A percentile compares a stretch with the other conserved stretches of the same genome.
phyloP scores from a whole-genome alignment of 495 filamentous ascomycete genomes.

The Neurospora sp. region DNA sequence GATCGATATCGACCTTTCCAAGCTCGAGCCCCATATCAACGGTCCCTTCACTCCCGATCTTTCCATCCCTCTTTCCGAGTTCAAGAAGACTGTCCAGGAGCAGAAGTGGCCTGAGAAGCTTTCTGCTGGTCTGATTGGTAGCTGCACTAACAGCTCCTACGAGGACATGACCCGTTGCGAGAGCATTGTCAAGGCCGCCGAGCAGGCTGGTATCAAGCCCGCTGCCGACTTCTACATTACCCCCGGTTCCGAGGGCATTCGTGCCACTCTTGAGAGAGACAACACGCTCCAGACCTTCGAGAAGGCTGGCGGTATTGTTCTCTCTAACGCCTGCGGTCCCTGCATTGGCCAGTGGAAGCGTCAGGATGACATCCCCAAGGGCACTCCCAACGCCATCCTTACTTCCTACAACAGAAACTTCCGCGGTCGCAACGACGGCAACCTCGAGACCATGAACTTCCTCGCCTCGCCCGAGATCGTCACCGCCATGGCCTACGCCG shows the following conservation, averaged over 20 bases:
- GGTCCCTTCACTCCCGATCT: slow-evolving; percentile 94
- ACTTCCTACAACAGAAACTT: slow-evolving; percentile 99
- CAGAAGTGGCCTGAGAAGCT: slow-evolving; percentile 87
- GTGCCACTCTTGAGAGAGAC: slow-evolving; percentile 82
- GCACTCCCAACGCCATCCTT: slow-evolving; percentile 87
- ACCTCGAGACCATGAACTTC: slow-evolving; percentile 96
- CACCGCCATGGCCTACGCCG: slow-evolving; percentile 89
- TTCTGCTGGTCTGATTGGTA: slow-evolving; percentile 87
- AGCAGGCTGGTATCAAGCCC: slow-evolving; percentile 76
- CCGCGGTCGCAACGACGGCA: slow-evolving; percentile 92
- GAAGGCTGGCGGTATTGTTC: slow-evolving; percentile 74
- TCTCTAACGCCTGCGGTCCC: slow-evolving; percentile 93
- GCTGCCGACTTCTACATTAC: slow-evolving; percentile 91
- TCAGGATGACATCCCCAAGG: slow-evolving; percentile 71
- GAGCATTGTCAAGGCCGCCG: slow-evolving; percentile 80
- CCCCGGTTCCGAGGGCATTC: slow-evolving; percentile 92
- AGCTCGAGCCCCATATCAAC: slow-evolving; percentile 93
- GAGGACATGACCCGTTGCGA: slow-evolving; percentile 96
- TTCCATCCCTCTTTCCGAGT: slow-evolving; percentile 81
- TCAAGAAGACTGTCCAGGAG: slow-evolving; percentile 69
- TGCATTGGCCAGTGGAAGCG: slow-evolving; percentile 97
- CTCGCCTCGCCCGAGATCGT: slow-evolving; percentile 92
- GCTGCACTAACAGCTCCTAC: slow-evolving; percentile 97
- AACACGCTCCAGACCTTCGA: slow-evolving; percentile 78
- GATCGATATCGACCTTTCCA: slow-evolving; percentile 84